Base-by-base conservation (phyloP, 2,329 filamentous ascomycete species). In the Microascus cirrosus region DNA sequence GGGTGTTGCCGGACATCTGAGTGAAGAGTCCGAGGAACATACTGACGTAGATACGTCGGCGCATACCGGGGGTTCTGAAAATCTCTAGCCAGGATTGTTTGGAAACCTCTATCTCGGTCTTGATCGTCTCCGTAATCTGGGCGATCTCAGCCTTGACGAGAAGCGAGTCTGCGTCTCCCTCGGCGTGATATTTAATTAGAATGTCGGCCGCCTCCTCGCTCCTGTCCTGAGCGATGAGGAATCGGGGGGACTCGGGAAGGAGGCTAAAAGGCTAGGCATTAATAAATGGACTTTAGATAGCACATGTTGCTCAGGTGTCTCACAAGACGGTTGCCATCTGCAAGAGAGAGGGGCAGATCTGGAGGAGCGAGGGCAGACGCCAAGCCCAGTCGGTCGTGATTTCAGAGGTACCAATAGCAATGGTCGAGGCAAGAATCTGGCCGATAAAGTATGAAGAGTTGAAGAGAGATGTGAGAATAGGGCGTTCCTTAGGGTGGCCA, bases 131-230 rank as follows among this genome's bases (percentile, higher is more conserved):
- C 55, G 77, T 71, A 62, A 86, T 86, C 65, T 85, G 80, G 1
- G 75, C 75, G 63, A 84, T 78, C 64, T 86, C 83, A 11, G 79
- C 80, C 56, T 76, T 73, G 32, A 84, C 80, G 13, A 84, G 74
- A 13, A 75, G 68, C 0, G 77, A 81, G 34, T 73, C 66, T 6
- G 63, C 64, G 55, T 82, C 72, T 2, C 77, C 80, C 62, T 82
- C 80, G 20, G 77, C 78, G 60, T 80, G 76, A 63, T 77, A 79
- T 59, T 70, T 71, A 55, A 66, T 60, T 12, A 71, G 65, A n/a
- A 71, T 57, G 0, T 60, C 63, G 2, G 64, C 62, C 0, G 69
- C 69, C 42, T 72, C 69, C 24, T 71, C 69, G n/a, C 54, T 56
- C 5, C 66, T 64, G 52, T 70, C 69, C 5, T 62, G 60, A 12